Evolutionary conservation across 2,329 filamentous ascomycete species (phyloP).

Genomic region (Ampelomyces quisqualis): DNA sequence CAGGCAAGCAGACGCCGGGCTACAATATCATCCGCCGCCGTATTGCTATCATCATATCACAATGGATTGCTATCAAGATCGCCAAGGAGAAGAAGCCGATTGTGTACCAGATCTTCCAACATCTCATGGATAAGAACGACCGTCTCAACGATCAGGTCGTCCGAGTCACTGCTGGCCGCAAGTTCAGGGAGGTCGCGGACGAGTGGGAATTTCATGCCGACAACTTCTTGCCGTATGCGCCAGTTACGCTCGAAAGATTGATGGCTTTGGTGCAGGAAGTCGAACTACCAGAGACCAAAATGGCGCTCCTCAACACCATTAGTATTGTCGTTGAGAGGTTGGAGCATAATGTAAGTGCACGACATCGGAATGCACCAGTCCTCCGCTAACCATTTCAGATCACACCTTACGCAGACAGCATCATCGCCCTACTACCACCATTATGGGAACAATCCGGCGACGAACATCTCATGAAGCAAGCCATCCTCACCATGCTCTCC

Average conservation of each 20-base stretch:
- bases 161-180: slow-evolving; percentile 82
- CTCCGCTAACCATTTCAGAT: slow-evolving; percentile 46
- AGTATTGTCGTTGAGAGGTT: slow-evolving; percentile 77
- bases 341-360: slow-evolving; percentile 63
- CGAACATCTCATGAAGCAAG: slow-evolving; percentile 90
- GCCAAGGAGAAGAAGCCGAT: slow-evolving; percentile 66
- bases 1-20: slow-evolving; percentile 64
- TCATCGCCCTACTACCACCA: slow-evolving; percentile 75
- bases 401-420: slow-evolving; percentile 69
- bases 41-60: slow-evolving; percentile 82
- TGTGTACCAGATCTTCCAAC: slow-evolving; percentile 85
- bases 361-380: too few relatives aligned
- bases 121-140: slow-evolving; percentile 77
- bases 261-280: slow-evolving; percentile 78
- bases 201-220: slow-evolving; percentile 79
- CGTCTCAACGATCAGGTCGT: slow-evolving; percentile 87
- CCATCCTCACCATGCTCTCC: slow-evolving; percentile 81
- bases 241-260: slow-evolving; percentile 69
- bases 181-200: slow-evolving; percentile 77
- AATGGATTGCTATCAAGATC: slow-evolving; percentile 83
- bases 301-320: slow-evolving; percentile 85
- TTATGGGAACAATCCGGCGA: slow-evolving; percentile 86
- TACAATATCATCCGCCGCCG: slow-evolving; percentile 84
- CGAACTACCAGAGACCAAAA: slow-evolving; percentile 82
- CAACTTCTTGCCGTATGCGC: slow-evolving; percentile 74